Percentiles rank a stretch among this genome's conserved stretches.
Evolutionary conservation across 441 rosid species (phyloP).

Genomic region (Biscutella laevigata): DNA sequence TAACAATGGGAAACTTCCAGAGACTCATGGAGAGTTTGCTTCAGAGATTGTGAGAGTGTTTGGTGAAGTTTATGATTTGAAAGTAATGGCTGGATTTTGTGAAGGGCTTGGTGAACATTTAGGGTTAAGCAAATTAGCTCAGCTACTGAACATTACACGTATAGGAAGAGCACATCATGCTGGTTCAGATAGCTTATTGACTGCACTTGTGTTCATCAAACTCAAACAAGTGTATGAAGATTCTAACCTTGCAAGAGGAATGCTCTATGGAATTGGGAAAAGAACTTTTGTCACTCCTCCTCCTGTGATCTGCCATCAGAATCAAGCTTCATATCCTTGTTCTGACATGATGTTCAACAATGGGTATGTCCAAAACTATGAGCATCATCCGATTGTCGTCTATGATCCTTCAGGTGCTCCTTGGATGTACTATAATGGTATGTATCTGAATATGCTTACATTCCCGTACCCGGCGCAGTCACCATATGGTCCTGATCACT

Average conservation of each 20-base stretch:
- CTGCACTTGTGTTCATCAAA: slow-evolving; percentile 20
- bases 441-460: neutral
- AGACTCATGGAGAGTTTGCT: neutral
- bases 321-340: slow-evolving; percentile 7
- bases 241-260: slow-evolving; percentile 19
- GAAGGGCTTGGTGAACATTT: slow-evolving; percentile 19
- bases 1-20: slow-evolving; percentile 2
- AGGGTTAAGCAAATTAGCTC: slow-evolving; percentile 19
- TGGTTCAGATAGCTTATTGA: slow-evolving; percentile 26
- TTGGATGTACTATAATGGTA: slow-evolving; percentile 7
- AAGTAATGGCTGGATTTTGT: slow-evolving; percentile 25
- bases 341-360: neutral
- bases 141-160: slow-evolving; percentile 13
- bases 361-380: slow-evolving; percentile 15
- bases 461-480: slow-evolving; percentile 3
- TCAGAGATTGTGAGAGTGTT: neutral
- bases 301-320: slow-evolving; percentile 9
- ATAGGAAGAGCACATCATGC: slow-evolving; percentile 25
- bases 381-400: neutral
- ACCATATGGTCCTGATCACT: slow-evolving; percentile 15
- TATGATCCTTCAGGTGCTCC: neutral
- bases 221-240: slow-evolving; percentile 10
- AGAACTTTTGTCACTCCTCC: neutral
- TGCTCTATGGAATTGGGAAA: slow-evolving; percentile 22
- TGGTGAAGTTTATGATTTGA: slow-evolving; percentile 24